Percentiles rank a stretch among this genome's conserved stretches.
Conservation (phyloP, 2,329 filamentous ascomycete species). For the Aspergillus phoenicis region DNA sequence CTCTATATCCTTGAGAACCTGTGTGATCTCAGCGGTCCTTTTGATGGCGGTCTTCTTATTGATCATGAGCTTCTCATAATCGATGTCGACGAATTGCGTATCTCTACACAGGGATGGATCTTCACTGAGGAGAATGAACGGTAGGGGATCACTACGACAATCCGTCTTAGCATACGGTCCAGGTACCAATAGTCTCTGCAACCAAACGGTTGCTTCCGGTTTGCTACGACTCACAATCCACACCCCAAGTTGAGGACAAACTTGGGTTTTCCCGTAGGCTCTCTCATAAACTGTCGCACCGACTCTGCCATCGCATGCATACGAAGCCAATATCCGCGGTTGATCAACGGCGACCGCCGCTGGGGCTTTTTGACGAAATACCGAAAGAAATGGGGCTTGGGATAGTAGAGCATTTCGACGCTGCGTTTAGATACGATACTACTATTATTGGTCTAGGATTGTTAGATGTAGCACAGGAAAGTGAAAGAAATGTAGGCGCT, state of each 20-base stretch:
- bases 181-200: neutral
- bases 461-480: neutral
- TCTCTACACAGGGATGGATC: slow-evolving; percentile 62
- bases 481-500: slow-evolving; percentile 1
- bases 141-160: slow-evolving; percentile 72
- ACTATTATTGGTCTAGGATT: slow-evolving; percentile 75
- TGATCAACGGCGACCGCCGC: slow-evolving; percentile 82
- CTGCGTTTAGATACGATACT: slow-evolving; percentile 91
- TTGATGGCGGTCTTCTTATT: slow-evolving; percentile 72
- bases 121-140: slow-evolving; percentile 76
- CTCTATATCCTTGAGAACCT: slow-evolving; percentile 52
- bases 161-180: slow-evolving; percentile 31
- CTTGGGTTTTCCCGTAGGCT: slow-evolving; percentile 60
- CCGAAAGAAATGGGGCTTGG: slow-evolving; percentile 80
- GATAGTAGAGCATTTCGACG: slow-evolving; percentile 85
- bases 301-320: slow-evolving; percentile 79
- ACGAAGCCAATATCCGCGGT: slow-evolving; percentile 84
- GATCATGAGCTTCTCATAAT: slow-evolving; percentile 77
- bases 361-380: slow-evolving; percentile 85
- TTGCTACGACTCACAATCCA: slow-evolving; percentile 71
- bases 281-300: slow-evolving; percentile 71
- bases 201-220: slow-evolving; percentile 6
- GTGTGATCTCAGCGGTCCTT: slow-evolving; percentile 62
- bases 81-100: slow-evolving; percentile 77
- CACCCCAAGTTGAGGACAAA: slow-evolving; percentile 83